Evolutionary conservation across 805 yeast genomes (phyloP).

Genomic region (Spathaspora sp.): DNA sequence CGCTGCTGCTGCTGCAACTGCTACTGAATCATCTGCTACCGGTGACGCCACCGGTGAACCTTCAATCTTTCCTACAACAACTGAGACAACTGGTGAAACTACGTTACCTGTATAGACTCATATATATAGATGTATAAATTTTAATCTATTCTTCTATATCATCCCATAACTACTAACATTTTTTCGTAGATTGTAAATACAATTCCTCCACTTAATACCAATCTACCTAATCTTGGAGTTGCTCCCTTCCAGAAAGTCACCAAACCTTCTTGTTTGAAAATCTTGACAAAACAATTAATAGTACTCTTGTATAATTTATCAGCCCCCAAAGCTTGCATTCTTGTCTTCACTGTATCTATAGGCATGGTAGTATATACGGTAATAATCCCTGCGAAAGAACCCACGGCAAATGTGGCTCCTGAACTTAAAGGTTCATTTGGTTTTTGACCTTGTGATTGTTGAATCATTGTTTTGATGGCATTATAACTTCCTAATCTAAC

Average conservation of each 20-base stretch:
- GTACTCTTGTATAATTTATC: conserved; percentile 68
- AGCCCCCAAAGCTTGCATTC: conserved; percentile 93
- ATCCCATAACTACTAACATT: conserved; percentile 60
- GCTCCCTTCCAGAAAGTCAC: conserved; percentile 97
- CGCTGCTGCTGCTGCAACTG: background rate
- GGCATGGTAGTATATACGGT: conserved; percentile 96
- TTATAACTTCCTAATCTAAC: conserved; percentile 93
- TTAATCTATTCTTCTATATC: background rate
- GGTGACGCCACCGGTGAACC: too few species aligned
- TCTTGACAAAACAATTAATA: conserved; percentile 72
- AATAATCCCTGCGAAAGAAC: conserved; percentile 84
- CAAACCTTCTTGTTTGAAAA: conserved; percentile 85
- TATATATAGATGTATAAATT: background rate
- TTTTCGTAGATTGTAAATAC: conserved; percentile 95
- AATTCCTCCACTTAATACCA: conserved; percentile 92
- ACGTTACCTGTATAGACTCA: background rate
- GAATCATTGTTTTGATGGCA: conserved; percentile 75
- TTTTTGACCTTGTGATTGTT: conserved; percentile 61
- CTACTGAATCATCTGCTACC: conserved; percentile 9
- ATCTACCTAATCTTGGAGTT: conserved; percentile 91
- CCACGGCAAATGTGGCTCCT: conserved; percentile 78
- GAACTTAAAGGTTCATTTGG: conserved; percentile 75
- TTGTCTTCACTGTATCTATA: conserved; percentile 89
- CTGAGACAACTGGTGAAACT: background rate
- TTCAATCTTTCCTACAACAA: conserved; percentile 3